Evolutionary conservation across 2,329 filamentous ascomycete species (phyloP), one percentile per base, ranked within the genome.

Genomic region (Pestalotiopsis sp.): DNA sequence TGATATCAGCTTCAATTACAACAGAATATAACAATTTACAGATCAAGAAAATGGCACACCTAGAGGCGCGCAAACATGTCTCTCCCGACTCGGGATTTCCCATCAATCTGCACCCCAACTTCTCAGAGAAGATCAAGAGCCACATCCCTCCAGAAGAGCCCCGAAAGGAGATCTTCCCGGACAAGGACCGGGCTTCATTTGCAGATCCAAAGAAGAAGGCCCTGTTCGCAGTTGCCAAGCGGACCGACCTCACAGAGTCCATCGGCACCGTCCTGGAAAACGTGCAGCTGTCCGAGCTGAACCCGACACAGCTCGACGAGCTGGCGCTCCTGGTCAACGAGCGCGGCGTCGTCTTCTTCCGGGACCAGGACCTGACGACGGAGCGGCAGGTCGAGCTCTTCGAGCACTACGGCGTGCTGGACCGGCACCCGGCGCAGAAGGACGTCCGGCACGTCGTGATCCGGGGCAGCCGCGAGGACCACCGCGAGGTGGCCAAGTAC

Each of bases 21-120:
- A 36, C 31, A 3, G 31, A 36, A 7, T 36, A 2, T 36, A 9
- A 36, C 31, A 9, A 7, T 36, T 36, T 9, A 36, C 7, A 36
- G 7, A 36, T 9, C 7, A 52, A 3, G 17, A 72, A 64, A 31
- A 79, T 81, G 77, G 80, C 79, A 55, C 74, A 81, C 61, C 79
- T 86, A 4, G 82, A 84, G 75, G 72, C 84, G 4, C 78, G 79
- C 57, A 83, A 85, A 45, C 81, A 85, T 71, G 80, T 86, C 49
- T 86, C 83, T 5, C 80, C 81, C 4, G 84, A 86, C 71, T 86
- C 84, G 1, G 83, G 83, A 1, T 82, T 81, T 41, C 83, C 84
- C 0, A 79, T 81, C 27, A 81, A 79, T 2, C 72, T 86, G 0
- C 84, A 86, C 71, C 83, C 84, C 1, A 73, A 79, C 65, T 86